Evolutionary conservation across 371 early-diverging fungal genomes (phyloP), one percentile per base, ranked within the genome.

Genomic region (Actinomortierella ambigua): DNA sequence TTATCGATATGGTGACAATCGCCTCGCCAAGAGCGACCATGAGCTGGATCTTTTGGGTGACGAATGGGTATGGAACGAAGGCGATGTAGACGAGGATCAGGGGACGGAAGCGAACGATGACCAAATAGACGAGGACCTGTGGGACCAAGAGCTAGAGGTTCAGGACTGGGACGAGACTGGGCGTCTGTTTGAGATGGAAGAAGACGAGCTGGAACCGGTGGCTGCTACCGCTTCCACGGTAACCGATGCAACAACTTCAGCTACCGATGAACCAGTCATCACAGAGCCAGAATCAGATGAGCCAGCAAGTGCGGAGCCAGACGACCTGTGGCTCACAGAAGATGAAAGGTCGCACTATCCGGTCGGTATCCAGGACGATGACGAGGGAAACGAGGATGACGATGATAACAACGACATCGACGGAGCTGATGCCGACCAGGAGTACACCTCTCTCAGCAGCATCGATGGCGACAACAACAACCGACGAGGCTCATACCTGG

Each of bases 91-190:
- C 23, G 40, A 15, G 1, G 42, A 24, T 18, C 41, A 2, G 50
- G 34, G 15, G 63, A 50, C 0, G 55, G 58, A 15, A 53, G 60
- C 0, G 50, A 49, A 0, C 50, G 34, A 1, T 26, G 28, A 20
- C 61, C 58, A 1, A 50, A 59, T n/a, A 26, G 70, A 61, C 27
- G 62, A 61, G 24, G 70, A 61, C 40, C 46, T 64, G 17, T 70
- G 65, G 70, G 65, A 60, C 46, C 24, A 70, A 20, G 70, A 58
- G 17, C 57, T 61, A 59, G 62, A 61, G 26, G 50, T 29, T 22
- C 49, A 54, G 40, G 54, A 61, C 14, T 70, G 65, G 65, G 70
- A 57, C 18, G 27, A 29, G 23, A 53, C 57, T n/a, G 70, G 70
- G 18, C 65, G 50, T 8, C 43, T 69, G 6, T 64, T 69, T 39